A percentile compares a stretch with the other conserved stretches of the same genome.
These are phyloP conservation scores for Isoetes taiwanensis DNA, from an alignment of 75 land plant species.

Conservation along the genomic window DNA sequence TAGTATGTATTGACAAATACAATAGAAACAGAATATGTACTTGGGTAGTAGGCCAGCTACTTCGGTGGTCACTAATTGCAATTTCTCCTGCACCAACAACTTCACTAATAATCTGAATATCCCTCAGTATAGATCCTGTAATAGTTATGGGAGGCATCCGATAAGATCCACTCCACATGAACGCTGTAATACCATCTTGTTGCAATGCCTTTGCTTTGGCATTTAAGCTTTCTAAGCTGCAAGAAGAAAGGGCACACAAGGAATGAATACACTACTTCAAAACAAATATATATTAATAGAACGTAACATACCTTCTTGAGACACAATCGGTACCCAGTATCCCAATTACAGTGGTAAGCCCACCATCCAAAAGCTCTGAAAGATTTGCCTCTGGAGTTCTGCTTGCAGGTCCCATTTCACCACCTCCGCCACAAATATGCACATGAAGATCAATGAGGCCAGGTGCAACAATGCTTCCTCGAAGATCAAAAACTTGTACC, in stretches of 20 bases:
- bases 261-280: background rate
- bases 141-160: conserved; percentile 23
- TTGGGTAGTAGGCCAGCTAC: conserved; percentile 27
- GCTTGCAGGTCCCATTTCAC: conserved; percentile 26
- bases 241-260: background rate
- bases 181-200: conserved; percentile 18
- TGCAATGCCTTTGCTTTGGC: conserved; percentile 12
- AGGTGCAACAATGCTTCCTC: conserved; percentile 11
- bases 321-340: conserved; percentile 25
- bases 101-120: conserved; percentile 18
- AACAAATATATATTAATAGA: background rate
- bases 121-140: conserved; percentile 20
- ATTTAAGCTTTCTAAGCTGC: conserved; percentile 22
- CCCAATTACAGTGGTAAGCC: conserved; percentile 23
- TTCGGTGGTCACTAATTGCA: conserved; percentile 25
- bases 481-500: conserved; percentile 7
- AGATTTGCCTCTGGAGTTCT: conserved; percentile 18
- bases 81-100: conserved; percentile 27
- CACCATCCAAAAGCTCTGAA: conserved; percentile 17
- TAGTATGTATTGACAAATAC: too few relatives aligned
- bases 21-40: too few relatives aligned
- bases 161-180: conserved; percentile 29
- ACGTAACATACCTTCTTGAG: conserved; percentile 14
- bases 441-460: conserved; percentile 23
- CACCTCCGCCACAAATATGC: conserved; percentile 26